Evolutionary conservation across 2,329 filamentous ascomycete species (phyloP).

Genomic region (Hymenoscyphus repandus): DNA sequence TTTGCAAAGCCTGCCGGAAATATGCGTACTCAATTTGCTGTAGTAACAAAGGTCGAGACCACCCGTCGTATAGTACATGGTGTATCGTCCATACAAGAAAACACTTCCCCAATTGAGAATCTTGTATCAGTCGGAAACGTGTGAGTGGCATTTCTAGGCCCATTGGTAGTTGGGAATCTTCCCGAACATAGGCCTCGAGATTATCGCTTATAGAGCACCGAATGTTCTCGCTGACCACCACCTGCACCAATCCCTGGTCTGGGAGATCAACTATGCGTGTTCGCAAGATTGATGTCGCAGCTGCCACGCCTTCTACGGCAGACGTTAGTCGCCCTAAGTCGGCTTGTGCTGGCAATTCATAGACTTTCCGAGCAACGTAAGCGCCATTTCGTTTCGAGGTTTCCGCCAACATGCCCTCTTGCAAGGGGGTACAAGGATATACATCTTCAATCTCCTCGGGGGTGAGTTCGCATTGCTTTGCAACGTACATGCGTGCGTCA

Average conservation of each 20-base stretch:
- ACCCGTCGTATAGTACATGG: not conserved
- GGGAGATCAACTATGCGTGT: too few species aligned
- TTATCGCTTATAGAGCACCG: not conserved
- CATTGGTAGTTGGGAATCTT: slow-evolving; percentile 9
- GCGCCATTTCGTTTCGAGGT: not conserved
- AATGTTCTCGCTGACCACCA: not conserved
- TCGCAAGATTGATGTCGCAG: too few species aligned
- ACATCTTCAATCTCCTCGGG: not conserved
- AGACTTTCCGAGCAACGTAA: not conserved
- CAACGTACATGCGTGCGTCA: too few species aligned
- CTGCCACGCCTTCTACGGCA: too few species aligned
- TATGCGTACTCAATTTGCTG: not conserved
- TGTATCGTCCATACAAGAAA: not conserved
- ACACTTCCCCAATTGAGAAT: not conserved
- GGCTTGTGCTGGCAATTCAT: not conserved
- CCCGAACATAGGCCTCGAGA: not conserved
- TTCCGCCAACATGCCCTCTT: not conserved
- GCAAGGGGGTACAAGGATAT: not conserved
- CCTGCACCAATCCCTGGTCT: not conserved
- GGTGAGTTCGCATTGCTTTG: too few species aligned
- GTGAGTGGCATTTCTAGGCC: slow-evolving; percentile 18
- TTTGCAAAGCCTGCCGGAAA: not conserved
- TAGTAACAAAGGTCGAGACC: not conserved
- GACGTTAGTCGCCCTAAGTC: not conserved
- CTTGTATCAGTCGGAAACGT: slow-evolving; percentile 11